These are phyloP conservation scores for Holtermanniella nyarrowii DNA, from an alignment of 768 basidiomycete genomes.

Conservation along the genomic window DNA sequence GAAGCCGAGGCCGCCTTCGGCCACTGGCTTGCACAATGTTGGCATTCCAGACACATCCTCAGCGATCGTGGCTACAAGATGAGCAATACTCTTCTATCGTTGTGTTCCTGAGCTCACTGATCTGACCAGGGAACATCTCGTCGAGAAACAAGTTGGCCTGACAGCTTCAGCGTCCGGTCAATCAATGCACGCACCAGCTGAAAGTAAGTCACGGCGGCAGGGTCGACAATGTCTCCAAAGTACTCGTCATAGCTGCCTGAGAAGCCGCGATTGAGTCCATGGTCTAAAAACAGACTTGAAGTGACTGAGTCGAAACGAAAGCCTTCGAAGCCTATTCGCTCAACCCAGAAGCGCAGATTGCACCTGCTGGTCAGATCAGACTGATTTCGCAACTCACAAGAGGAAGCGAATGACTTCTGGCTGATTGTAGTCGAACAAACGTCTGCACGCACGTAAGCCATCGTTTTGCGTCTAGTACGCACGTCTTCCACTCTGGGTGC, in stretches of 20 bases:
- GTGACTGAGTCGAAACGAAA: conserved; percentile 3
- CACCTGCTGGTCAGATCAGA: background rate
- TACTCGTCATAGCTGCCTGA: conserved; percentile 1
- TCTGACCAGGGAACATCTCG: background rate
- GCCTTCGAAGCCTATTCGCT: background rate
- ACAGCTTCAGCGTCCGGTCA: background rate
- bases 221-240: background rate
- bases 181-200: background rate
- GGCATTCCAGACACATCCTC: conserved; percentile 19
- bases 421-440: background rate
- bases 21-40: conserved; percentile 6
- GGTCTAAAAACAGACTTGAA: background rate
- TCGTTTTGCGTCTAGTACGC: background rate
- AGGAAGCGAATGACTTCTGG: background rate
- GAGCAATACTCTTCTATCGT: too few species aligned
- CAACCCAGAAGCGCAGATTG: conserved; percentile 2
- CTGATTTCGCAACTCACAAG: background rate
- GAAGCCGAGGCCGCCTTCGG: conserved; percentile 12
- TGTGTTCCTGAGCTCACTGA: background rate
- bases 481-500: conserved; percentile 4
- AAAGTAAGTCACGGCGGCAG: background rate
- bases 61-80: conserved; percentile 13
- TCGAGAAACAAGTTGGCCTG: conserved; percentile 1
- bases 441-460: background rate
- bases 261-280: background rate